phyloP scores from a whole-genome alignment of 108 stramenopile genomes.

The Nitzschia sp. region DNA sequence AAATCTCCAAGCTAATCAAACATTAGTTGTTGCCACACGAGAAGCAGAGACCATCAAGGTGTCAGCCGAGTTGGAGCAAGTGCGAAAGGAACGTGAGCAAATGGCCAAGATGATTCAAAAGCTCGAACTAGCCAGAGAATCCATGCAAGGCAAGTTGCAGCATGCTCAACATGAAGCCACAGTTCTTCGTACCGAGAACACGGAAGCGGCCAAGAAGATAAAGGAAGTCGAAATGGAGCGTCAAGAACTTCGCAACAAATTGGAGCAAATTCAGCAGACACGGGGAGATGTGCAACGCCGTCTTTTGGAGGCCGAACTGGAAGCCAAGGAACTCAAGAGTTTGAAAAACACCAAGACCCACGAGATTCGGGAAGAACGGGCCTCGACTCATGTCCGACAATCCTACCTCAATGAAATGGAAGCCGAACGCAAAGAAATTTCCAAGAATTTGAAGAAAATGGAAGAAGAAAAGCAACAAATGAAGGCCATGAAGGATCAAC shows the following conservation, averaged over 20 bases:
- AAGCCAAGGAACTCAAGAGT: not conserved
- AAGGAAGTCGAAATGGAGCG: slow-evolving; percentile 14
- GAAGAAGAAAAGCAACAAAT: slow-evolving; percentile 6
- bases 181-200: slow-evolving; percentile 2
- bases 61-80: slow-evolving; percentile 7
- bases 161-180: slow-evolving; percentile 3
- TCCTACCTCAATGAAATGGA: slow-evolving; percentile 1
- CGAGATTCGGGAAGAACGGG: slow-evolving; percentile 11
- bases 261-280: slow-evolving; percentile 10
- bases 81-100: slow-evolving; percentile 6
- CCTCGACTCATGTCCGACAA: not conserved
- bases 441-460: slow-evolving; percentile 6
- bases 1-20: not conserved
- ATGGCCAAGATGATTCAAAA: slow-evolving; percentile 22
- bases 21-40: not conserved
- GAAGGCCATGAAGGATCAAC: slow-evolving; percentile 5
- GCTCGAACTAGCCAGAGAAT: slow-evolving; percentile 5
- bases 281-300: slow-evolving; percentile 3
- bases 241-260: slow-evolving; percentile 1
- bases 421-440: slow-evolving; percentile 7
- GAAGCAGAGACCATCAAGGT: slow-evolving; percentile 7
- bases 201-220: not conserved
- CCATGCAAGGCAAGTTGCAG: slow-evolving; percentile 11
- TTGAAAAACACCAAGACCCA: slow-evolving; percentile 2
- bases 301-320: not conserved